Evolutionary conservation across 768 basidiomycete genomes (phyloP), one percentile per base, ranked within the genome.

Genomic region (Piloderma croceum): DNA sequence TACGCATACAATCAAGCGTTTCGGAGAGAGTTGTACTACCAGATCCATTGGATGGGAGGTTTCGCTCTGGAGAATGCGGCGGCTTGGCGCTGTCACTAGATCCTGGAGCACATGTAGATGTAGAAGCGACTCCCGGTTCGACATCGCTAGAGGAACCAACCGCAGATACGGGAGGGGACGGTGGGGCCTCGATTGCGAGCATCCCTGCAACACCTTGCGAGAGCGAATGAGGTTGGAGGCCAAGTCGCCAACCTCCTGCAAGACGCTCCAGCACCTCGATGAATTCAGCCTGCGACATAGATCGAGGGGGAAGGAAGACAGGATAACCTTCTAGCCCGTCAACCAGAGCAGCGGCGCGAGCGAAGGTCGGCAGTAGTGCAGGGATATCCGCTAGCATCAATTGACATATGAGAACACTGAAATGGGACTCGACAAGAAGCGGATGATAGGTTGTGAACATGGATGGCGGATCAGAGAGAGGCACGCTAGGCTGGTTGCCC

Each of bases 361-460:
- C 63, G 51, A 91, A 90, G 1, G 76, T 72, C 6, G 75, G 70
- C 9, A 89, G 62, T 22, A 89, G 62, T 9, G 64, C 60, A 2
- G 68, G 52, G 50, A 91, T 80, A 46, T 91, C 84, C 4, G 81
- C 89, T 13, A 90, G 74, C 71, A 93, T 76, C 42, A 92, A 67
- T 31, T 77, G 68, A 48, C 80, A 79, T 46, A 90, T 69, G 24
- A 93, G 70, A 39, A 90, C 69, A 48, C 78, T 83, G 65, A 83
- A 93, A 54, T 87, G 82, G 4, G 88, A 81, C 56, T 93, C 90
- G 43, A 91, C 83, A 36, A 92, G 76, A 39, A 93, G 73, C 11
- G 90, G 90, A 50, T 93, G 90, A 53, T 92, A 93, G 0, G 90
- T 90, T 37, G 90, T 88, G 65, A 87, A 85, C 53, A 76, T 71